Conservation (phyloP, 805 yeast genomes). For the Myxozyma udenii region DNA sequence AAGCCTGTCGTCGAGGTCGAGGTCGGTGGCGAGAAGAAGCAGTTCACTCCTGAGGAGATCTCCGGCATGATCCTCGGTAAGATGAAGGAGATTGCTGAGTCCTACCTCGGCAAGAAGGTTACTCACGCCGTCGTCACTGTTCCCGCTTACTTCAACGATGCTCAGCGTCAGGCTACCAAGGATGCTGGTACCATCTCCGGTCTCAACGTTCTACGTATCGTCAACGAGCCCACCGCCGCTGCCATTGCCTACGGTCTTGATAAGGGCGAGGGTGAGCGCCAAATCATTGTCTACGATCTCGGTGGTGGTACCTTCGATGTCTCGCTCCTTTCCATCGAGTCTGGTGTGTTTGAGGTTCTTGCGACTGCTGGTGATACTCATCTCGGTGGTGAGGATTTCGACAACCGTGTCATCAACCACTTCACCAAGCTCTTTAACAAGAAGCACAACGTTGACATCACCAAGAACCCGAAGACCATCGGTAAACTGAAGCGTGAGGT, state of each 20-base stretch:
- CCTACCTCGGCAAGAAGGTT: conserved; percentile 77
- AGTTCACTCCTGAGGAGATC: conserved; percentile 92
- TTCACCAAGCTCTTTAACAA: conserved; percentile 93
- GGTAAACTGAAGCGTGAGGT: conserved; percentile 95
- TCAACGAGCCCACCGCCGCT: conserved; percentile 97
- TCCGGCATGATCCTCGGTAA: conserved; percentile 88
- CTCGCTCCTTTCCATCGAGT: conserved; percentile 85
- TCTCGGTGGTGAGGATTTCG: conserved; percentile 99
- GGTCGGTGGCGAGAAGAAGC: conserved; percentile 78
- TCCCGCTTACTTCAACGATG: conserved; percentile 95
- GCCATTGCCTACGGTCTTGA: conserved; percentile 96
- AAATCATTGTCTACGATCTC: conserved; percentile 88
- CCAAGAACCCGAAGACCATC: conserved; percentile 77
- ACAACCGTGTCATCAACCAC: conserved; percentile 90
- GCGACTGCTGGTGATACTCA: conserved; percentile 90
- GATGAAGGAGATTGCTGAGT: conserved; percentile 94
- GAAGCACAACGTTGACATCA: conserved; percentile 82
- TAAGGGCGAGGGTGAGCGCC: conserved; percentile 60
- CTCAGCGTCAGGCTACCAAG: conserved; percentile 97
- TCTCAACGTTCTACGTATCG: conserved; percentile 87
- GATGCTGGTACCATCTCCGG: conserved; percentile 98
- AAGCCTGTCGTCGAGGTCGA: conserved; percentile 84
- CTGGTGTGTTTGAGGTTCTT: conserved; percentile 94
- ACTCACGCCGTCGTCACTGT: conserved; percentile 93
- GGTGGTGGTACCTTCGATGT: conserved; percentile 99